Evolutionary conservation across 2,329 filamentous ascomycete genomes (phyloP).

Genomic region (Sclerotinia glacialis): DNA sequence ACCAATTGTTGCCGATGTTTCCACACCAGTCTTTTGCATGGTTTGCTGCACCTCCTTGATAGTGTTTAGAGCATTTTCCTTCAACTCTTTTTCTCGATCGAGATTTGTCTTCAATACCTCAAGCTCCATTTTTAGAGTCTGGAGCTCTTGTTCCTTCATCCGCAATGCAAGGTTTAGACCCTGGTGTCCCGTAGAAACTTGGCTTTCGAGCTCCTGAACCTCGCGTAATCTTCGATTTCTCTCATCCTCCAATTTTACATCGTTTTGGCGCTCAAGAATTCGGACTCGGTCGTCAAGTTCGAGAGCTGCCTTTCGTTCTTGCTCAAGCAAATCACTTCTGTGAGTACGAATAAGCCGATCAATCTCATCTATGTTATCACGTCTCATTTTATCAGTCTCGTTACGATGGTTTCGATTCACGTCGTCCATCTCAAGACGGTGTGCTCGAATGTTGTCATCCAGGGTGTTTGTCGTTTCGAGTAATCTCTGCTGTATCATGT

Average conservation of each 20-base stretch:
- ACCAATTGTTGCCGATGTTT: slow-evolving; percentile 58
- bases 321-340: slow-evolving; percentile 63
- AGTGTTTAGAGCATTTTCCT: slow-evolving; percentile 42
- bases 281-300: slow-evolving; percentile 38
- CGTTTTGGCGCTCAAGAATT: slow-evolving; percentile 37
- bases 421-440: slow-evolving; percentile 56
- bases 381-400: slow-evolving; percentile 54
- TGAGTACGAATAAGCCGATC: slow-evolving; percentile 60
- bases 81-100: slow-evolving; percentile 58
- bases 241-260: slow-evolving; percentile 63
- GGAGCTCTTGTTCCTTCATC: slow-evolving; percentile 53
- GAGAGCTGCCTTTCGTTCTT: slow-evolving; percentile 60
- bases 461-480: slow-evolving; percentile 49
- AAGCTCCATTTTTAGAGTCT: slow-evolving; percentile 47
- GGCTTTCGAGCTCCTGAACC: slow-evolving; percentile 60
- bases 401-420: slow-evolving; percentile 52
- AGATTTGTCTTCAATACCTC: slow-evolving; percentile 51
- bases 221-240: slow-evolving; percentile 57
- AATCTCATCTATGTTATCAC: slow-evolving; percentile 52
- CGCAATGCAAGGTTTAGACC: slow-evolving; percentile 34
- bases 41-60: slow-evolving; percentile 48
- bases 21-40: slow-evolving; percentile 50
- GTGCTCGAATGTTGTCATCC: slow-evolving; percentile 47
- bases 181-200: slow-evolving; percentile 48
- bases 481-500: slow-evolving; percentile 43